These are phyloP conservation scores for Mikania micrantha DNA, from an alignment of 129 eudicot species.

Conservation along the genomic window DNA sequence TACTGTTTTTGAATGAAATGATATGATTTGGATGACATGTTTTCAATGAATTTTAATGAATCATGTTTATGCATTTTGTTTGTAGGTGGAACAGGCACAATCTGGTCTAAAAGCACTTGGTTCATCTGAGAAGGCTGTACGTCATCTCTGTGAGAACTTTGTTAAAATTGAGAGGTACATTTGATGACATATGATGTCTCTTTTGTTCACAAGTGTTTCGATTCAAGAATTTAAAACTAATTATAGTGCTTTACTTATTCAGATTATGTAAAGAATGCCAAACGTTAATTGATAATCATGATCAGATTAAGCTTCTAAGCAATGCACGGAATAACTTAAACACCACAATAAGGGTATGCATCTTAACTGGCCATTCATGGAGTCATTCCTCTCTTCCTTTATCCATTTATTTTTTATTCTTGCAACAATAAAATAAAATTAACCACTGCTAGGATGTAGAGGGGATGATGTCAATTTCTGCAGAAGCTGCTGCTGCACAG, in stretches of 20 bases:
- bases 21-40: neutral
- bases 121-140: conserved; percentile 64
- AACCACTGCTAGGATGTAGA: conserved; percentile 68
- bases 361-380: neutral
- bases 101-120: conserved; percentile 85
- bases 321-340: conserved; percentile 91
- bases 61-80: conserved; percentile 3
- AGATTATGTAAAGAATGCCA: conserved; percentile 97
- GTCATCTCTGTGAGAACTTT: conserved; percentile 76
- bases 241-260: conserved; percentile 11
- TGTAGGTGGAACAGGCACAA: conserved; percentile 98
- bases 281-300: conserved; percentile 97
- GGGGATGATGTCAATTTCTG: conserved; percentile 98
- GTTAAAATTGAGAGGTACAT: conserved; percentile 78
- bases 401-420: neutral
- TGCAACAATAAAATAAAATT: neutral
- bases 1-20: conserved; percentile 1
- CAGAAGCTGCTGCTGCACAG: conserved; percentile 90
- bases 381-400: neutral
- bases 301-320: conserved; percentile 94
- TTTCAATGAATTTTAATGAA: neutral
- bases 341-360: conserved; percentile 80
- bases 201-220: neutral
- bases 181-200: neutral
- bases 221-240: conserved; percentile 14